Conservation (phyloP, 2,329 filamentous ascomycete genomes). For the Parastagonospora avenae region DNA sequence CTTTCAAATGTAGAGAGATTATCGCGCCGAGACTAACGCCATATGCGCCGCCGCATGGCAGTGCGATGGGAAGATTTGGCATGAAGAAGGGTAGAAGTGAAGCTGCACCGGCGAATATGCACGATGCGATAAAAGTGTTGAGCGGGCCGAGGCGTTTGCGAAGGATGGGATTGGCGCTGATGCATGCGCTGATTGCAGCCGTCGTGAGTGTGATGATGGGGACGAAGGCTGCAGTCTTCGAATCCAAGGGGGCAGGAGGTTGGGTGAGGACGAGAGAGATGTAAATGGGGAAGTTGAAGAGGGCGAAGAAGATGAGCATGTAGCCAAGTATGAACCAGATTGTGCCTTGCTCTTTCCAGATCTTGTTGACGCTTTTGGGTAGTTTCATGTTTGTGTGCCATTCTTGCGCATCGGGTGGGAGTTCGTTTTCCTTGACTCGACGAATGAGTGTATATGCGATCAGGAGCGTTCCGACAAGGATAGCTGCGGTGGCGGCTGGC, state of each 20-base stretch:
- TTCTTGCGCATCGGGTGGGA: neutral
- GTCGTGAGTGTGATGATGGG: constrained; percentile 7
- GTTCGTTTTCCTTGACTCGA: neutral
- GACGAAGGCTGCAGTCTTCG: neutral
- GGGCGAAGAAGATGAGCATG: constrained; percentile 5
- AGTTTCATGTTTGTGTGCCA: neutral
- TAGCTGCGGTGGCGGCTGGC: neutral
- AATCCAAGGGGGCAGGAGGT: constrained; percentile 2
- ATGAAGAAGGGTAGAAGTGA: neutral
- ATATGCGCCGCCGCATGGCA: constrained; percentile 1
- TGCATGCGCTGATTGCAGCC: constrained; percentile 7
- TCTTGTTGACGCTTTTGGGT: neutral
- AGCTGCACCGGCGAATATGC: neutral
- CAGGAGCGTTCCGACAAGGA: constrained; percentile 10
- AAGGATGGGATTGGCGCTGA: neutral
- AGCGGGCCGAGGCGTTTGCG: constrained; percentile 4
- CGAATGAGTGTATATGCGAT: constrained; percentile 10
- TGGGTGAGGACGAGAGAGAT: constrained; percentile 11
- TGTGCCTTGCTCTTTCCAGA: constrained; percentile 2
- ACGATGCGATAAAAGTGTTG: constrained; percentile 5
- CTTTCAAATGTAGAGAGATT: constrained; percentile 4
- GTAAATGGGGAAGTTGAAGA: constrained; percentile 19
- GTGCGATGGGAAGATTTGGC: neutral
- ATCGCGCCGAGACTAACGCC: constrained; percentile 12
- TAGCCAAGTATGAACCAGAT: constrained; percentile 9